Evolutionary conservation across 2,329 filamentous ascomycete genomes (phyloP), one percentile per base, ranked within the genome.

Genomic region (Thyridium curvatum): DNA sequence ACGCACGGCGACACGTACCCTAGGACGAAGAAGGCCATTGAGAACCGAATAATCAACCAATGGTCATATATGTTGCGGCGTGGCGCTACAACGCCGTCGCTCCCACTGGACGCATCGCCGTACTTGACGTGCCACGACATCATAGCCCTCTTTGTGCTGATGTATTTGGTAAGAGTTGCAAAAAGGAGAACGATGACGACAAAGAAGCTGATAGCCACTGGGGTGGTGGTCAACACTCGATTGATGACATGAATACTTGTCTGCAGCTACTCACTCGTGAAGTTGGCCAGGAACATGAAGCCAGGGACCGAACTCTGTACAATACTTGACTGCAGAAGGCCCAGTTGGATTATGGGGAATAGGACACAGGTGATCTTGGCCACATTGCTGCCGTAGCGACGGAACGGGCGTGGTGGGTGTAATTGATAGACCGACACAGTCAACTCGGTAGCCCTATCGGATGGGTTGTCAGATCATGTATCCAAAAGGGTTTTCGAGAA

Each of bases 41-140:
- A 60, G 44, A 71, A 71, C 9, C 68, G 63, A 7, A 62, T 52
- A 6, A 71, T 47, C 5, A 71, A 55, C 56, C 65, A 69, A 31
- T 52, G 56, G 44, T 71, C 66, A 44, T 71, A 71, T 9, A 69
- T 66, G 18, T 53, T 60, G 32, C 41, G 45, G 34, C 40, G 42
- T 18, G 38, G 50, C 26, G 41, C 33, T 18, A 33, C 36, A 18
- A 34, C 37, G 38, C 33, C 45, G 30, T 44, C 41, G 21, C 34
- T 36, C n/a, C 35, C 18, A 34, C 21, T 41, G 41, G 49, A 34
- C 14, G 34, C 16, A 32, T 53, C 55, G 38, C 46, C 57, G 45
- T 57, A 63, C 18, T 34, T 52, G 26, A 54, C 55, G 35, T 54
- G 55, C 55, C 56, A 63, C 0, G 51, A 47, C 4, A 50, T 36